A percentile compares a stretch with the other conserved stretches of the same genome.
phyloP scores from a whole-genome alignment of 2,329 filamentous ascomycete genomes.

The Pezizomycotina sp. region DNA sequence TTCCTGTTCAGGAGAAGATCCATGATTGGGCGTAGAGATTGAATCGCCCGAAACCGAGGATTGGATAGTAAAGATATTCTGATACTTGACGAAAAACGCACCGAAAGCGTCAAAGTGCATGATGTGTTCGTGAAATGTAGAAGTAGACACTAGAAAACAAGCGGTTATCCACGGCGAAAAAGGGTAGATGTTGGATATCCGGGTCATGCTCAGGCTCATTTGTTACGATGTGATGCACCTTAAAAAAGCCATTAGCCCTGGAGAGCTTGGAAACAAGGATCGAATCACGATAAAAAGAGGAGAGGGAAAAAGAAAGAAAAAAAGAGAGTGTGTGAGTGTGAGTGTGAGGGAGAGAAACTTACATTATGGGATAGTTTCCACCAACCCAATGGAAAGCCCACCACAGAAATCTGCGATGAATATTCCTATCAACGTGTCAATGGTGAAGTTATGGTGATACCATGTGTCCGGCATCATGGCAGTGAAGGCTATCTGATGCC shows the following conservation, averaged over 20 bases:
- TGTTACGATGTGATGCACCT: constrained; percentile 78
- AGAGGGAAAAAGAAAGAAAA: too few relatives aligned
- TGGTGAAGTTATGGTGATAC: constrained; percentile 71
- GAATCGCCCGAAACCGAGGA: constrained; percentile 68
- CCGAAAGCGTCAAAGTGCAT: constrained; percentile 66
- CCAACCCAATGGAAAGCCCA: constrained; percentile 80
- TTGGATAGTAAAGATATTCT: constrained; percentile 71
- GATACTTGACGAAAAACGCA: constrained; percentile 51
- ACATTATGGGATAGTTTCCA: constrained; percentile 92
- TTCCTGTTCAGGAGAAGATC: constrained; percentile 54
- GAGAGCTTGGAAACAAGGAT: too few relatives aligned
- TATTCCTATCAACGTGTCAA: constrained; percentile 75
- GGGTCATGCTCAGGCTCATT: constrained; percentile 92
- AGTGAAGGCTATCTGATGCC: constrained; percentile 89
- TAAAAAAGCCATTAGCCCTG: background rate
- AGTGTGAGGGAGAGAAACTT: too few relatives aligned
- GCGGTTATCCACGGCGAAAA: constrained; percentile 73
- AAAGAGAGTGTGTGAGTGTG: too few relatives aligned
- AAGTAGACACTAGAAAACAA: constrained; percentile 56
- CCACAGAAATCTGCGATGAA: constrained; percentile 78
- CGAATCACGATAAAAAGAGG: too few relatives aligned
- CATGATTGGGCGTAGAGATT: constrained; percentile 74
- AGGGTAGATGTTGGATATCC: constrained; percentile 79
- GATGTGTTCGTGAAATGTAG: constrained; percentile 66
- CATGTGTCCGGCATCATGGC: constrained; percentile 96